Evolutionary conservation across 75 land plant genomes (phyloP), one percentile per base, ranked within the genome.

Genomic region (Selaginella moellendorffii): DNA sequence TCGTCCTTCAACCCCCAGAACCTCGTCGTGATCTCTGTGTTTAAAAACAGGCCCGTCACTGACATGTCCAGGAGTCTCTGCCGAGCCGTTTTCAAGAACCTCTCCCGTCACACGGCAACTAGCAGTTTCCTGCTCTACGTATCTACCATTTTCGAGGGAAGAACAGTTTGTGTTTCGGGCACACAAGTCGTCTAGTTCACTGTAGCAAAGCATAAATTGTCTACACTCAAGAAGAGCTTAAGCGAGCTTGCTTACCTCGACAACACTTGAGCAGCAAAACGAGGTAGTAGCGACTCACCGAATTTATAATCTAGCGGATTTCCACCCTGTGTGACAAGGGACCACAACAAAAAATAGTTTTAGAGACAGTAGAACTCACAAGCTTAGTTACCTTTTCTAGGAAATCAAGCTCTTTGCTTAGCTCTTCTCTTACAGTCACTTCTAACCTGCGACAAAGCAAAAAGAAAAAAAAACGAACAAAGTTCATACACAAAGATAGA

Each of bases 361-460:
- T n/a, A 23, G 24, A 53, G 25, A 72, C 22, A 69, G 53, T 46
- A 18, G n/a, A 2, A 52, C 23, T 31, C 27, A 28, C 28, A 51
- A 71, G 26, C 62, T 54, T 27, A 61, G 67, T 53, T 83, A 93
- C 98, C 77, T 83, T 93, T 78, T 93, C 96, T 67, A 93, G 81
- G 72, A 85, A 93, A 29, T 88, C 98, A 21, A 93, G 77, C 69
- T 93, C 98, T 69, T 89, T 85, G 64, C 81, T 79, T 56, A 84
- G 78, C 68, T 83, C 96, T 56, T 93, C 92, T 25, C 98, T 86
- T 42, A 79, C 81, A 80, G 83, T 89, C 74, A 77, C 78, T 65
- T 88, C 96, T 53, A 73, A 87, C 80, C 98, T 93, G 89, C 31
- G 54, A 59, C 30, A 9, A 63, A 30, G 21, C 24, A 26, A 36